Evolutionary conservation across 176 grass and related monocot genomes (phyloP), one percentile per base, ranked within the genome.

Genomic region (Triticum monococcum): DNA sequence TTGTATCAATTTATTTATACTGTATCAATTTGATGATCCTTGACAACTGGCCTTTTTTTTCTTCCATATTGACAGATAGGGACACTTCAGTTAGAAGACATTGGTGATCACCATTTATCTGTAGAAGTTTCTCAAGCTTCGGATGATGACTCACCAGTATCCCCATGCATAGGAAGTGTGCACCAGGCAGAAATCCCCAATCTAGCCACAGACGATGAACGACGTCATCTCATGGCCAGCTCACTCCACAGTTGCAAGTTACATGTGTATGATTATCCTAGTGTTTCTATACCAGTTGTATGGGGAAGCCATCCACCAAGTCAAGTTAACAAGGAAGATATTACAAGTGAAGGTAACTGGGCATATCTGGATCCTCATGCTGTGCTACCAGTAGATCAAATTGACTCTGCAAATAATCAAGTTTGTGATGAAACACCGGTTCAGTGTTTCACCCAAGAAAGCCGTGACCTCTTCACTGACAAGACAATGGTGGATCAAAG

Each of bases 181-280:
- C 87, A 92, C 79, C 90, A 95, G 77, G 93, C 82, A 50, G 85
- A 83, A 85, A 76, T 95, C 69, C 87, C 87, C 8, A 67, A 64
- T 56, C 63, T 82, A 31, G 84, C 11, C 43, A 77, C 70, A 85
- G 81, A 86, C 25, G 30, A 63, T 64, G 60, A 86, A 72, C 78
- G 20, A 7, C 8, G 40, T 72, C 52, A 59, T 20, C 67, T 78
- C 48, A 72, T 59, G 75, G 48, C 41, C 40, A 73, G 33, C 64
- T 12, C 81, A 68, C 62, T 64, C 64, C 68, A 64, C 43, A 50
- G 30, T 79, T 13, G 46, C 31, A 76, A 48, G 24, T 67, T 80
- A 12, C 56, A 75, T 52, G 57, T n/a, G 41, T 65, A 73, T 26
- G 81, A 88, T 32, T 81, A 84, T 64, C 31, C 72, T 83, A 37